phyloP scores from a whole-genome alignment of 306 rosid genomes.

The Quercus dentata region DNA sequence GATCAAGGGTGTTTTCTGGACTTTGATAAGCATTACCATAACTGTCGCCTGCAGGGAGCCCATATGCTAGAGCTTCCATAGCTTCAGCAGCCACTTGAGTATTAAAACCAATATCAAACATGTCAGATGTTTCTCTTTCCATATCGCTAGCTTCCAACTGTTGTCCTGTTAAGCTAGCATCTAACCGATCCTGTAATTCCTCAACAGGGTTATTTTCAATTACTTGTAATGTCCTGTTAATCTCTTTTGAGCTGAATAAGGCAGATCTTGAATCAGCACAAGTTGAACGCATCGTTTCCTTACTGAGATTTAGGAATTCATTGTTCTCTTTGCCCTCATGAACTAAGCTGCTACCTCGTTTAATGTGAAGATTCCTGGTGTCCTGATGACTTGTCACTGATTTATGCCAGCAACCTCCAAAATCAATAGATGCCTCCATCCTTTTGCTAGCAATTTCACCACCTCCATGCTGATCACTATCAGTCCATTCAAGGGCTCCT shows the following conservation, averaged over 20 bases:
- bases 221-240: constrained; percentile 6
- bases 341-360: constrained; percentile 13
- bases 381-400: constrained; percentile 28
- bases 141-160: constrained; percentile 25
- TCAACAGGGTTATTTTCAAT: constrained; percentile 15
- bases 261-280: constrained; percentile 1
- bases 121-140: constrained; percentile 26
- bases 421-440: constrained; percentile 9
- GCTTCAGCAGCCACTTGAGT: constrained; percentile 89
- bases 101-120: constrained; percentile 53
- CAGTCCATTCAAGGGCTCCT: constrained; percentile 46
- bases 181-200: constrained; percentile 23
- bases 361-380: constrained; percentile 20
- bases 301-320: neutral
- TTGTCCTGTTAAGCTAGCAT: constrained; percentile 20
- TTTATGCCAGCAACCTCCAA: constrained; percentile 22
- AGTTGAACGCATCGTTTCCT: constrained; percentile 12
- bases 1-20: constrained; percentile 20
- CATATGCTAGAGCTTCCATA: constrained; percentile 59
- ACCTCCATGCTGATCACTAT: constrained; percentile 21
- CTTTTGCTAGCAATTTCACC: constrained; percentile 8
- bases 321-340: constrained; percentile 23
- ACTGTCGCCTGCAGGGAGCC: constrained; percentile 12
- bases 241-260: neutral
- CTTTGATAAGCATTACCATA: constrained; percentile 23